Evolutionary conservation across 768 basidiomycete species (phyloP), one percentile per base, ranked within the genome.

Genomic region (Mycena venus): DNA sequence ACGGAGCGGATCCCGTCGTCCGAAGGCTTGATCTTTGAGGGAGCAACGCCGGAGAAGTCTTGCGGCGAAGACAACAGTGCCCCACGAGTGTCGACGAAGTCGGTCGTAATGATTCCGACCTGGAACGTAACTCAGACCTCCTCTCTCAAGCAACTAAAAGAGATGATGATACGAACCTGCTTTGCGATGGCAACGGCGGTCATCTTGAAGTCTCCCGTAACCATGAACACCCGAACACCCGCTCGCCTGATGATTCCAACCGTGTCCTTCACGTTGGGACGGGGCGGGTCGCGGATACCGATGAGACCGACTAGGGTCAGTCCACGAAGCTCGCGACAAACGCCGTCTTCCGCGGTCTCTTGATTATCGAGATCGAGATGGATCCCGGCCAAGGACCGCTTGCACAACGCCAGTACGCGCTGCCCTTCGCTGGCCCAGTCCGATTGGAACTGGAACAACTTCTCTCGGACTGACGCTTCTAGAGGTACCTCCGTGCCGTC

Each of bases 201-300:
- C 74, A 89, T 80, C 56, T 87, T 82, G 79, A 90, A 89, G 77
- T 91, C 90, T 58, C 90, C 90, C 0, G 90, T 91, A 27, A 91
- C 84, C 89, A 91, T 91, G 71, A 89, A 86, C 21, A 90, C 86
- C 27, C 86, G 84, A 59, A 90, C 86, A 25, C 91, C 90, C 0
- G 91, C 91, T 62, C 82, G 79, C 27, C 87, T 81, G 76, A 88
- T 89, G 58, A 86, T 82, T 4, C 82, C 73, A 2, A 92, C 88
- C 9, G 91, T 86, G 0, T 80, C 81, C 2, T 84, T 83, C n/a
- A 87, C 86, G 64, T 91, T 87, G 14, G 85, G 80, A 29, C 90
- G 85, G 12, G 90, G 90, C 4, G 91, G 91, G 68, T 92, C 91
- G 73, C 86, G 85, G 64, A 92, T 87, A 27, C 90, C 90, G 6